Percentiles rank a stretch among this genome's conserved stretches.
phyloP scores from a whole-genome alignment of 2,329 filamentous ascomycete species.

The Bimuria novae-zelandiae region DNA sequence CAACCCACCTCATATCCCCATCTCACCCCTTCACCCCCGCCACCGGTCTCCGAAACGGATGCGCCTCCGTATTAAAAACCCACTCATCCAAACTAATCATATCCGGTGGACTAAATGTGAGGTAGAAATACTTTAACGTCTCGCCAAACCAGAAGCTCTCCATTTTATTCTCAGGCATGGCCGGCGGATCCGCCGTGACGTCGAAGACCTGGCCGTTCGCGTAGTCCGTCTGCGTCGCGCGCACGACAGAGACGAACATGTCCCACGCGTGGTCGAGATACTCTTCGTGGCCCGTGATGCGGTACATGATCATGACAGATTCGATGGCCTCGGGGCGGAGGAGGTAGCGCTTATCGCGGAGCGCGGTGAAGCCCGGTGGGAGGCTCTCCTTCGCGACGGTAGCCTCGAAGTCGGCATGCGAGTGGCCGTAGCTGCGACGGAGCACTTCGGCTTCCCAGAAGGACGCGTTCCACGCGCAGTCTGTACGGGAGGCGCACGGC shows the following conservation, averaged over 20 bases:
- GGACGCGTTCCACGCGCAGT: slow-evolving; percentile 60
- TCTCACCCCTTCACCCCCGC: too few species aligned
- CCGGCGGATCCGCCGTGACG: slow-evolving; percentile 37
- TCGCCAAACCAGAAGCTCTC: slow-evolving; percentile 56
- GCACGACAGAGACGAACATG: slow-evolving; percentile 52
- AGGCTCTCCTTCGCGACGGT: slow-evolving; percentile 30
- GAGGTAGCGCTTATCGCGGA: slow-evolving; percentile 51
- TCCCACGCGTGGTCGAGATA: slow-evolving; percentile 53
- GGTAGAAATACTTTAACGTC: slow-evolving; percentile 57
- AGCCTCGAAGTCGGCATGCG: slow-evolving; percentile 18
- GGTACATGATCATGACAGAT: slow-evolving; percentile 63
- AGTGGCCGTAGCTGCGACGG: slow-evolving; percentile 22
- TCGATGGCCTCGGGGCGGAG: slow-evolving; percentile 63
- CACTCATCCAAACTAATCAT: slow-evolving; percentile 54
- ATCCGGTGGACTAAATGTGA: slow-evolving; percentile 52
- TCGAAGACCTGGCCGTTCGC: slow-evolving; percentile 53
- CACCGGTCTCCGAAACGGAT: slow-evolving; percentile 49
- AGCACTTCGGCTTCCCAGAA: slow-evolving; percentile 51
- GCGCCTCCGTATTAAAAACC: slow-evolving; percentile 57
- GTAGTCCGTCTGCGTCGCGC: slow-evolving; percentile 45
- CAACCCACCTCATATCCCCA: too few species aligned
- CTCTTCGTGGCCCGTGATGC: slow-evolving; percentile 59
- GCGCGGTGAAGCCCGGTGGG: slow-evolving; percentile 46
- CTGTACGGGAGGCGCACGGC: slow-evolving; percentile 48
- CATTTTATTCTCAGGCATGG: slow-evolving; percentile 41